Evolutionary conservation across 2,329 filamentous ascomycete species (phyloP).

Genomic region (Epichloe baconii): DNA sequence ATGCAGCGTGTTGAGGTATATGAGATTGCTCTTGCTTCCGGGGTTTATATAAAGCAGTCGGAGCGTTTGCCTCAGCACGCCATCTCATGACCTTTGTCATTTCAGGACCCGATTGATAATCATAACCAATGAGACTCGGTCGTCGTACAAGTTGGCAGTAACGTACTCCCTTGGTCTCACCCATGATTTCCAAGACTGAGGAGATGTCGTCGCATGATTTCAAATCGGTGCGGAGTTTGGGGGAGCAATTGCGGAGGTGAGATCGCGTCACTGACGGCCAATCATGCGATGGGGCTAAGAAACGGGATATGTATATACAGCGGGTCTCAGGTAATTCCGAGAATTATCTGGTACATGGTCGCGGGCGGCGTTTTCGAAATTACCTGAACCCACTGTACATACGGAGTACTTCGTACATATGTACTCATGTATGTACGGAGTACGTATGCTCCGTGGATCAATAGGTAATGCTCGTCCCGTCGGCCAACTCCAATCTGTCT

Average conservation of each 20-base stretch:
- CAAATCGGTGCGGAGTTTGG: neutral
- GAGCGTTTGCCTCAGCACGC: neutral
- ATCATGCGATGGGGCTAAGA: neutral
- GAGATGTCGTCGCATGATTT: neutral
- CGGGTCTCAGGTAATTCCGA: too few relatives aligned
- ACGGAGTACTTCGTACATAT: too few relatives aligned
- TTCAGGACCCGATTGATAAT: neutral
- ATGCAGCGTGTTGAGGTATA: neutral
- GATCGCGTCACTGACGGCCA: constrained; percentile 14
- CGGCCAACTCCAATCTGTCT: too few relatives aligned
- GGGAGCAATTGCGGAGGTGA: neutral
- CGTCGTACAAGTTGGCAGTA: neutral
- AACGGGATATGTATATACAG: too few relatives aligned
- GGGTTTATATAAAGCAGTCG: neutral
- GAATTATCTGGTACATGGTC: too few relatives aligned
- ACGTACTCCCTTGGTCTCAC: too few relatives aligned
- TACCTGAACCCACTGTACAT: too few relatives aligned
- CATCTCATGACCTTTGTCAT: neutral
- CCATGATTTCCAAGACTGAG: neutral
- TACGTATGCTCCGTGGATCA: too few relatives aligned
- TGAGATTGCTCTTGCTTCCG: neutral
- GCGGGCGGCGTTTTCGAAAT: too few relatives aligned
- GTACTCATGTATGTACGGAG: too few relatives aligned
- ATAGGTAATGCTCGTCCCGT: too few relatives aligned
- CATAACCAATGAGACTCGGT: neutral